Evolutionary conservation across 2,329 filamentous ascomycete species (phyloP), one percentile per base, ranked within the genome.

Genomic region (Pseudophaeomoniella oleicola): DNA sequence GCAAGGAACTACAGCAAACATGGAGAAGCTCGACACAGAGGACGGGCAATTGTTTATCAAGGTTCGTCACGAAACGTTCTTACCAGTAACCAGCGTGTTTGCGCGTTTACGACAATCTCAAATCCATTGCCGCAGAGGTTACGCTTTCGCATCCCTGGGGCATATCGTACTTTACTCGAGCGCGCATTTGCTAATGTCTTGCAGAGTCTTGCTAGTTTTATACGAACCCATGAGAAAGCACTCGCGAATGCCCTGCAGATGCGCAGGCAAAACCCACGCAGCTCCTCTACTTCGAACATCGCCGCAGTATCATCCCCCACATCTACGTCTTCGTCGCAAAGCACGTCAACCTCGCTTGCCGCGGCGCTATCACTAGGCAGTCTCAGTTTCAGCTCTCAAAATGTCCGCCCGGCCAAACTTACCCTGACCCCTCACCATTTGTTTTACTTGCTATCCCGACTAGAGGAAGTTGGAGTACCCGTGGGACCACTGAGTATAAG

Each of bases 401-500:
- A 66, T 49, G 72, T 86, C 52, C 94, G 93, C 63, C 84, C 87
- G 14, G 83, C 84, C 30, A 94, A 92, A 62, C 67, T 98, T 46
- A 86, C 86, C 29, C 70, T 98, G 44, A 96, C 90, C 10, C 84
- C 90, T 14, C 90, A 98, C 54, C 90, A 98, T 56, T 75, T 98
- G 18, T 96, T 94, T 66, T 98, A 94, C 56, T 73, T 98, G 19
- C 73, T 98, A 37, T 94, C 86, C 39, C 83, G 86, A 38, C 94
- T 96, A 59, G 87, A 94, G 63, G 88, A 94, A 44, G 70, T 96
- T 41, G 77, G 78, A 41, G 90, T 96, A 46, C 71, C 80, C 43
- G 86, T 96, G 44, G 90, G 90, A 3, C 86, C 88, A 19, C 94
- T 94, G 87, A 94, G 90, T 53, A 78, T 98, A 42, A 81, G 90